Evolutionary conservation across 176 grass and related monocot genomes (phyloP).

Genomic region (Areca catechu): DNA sequence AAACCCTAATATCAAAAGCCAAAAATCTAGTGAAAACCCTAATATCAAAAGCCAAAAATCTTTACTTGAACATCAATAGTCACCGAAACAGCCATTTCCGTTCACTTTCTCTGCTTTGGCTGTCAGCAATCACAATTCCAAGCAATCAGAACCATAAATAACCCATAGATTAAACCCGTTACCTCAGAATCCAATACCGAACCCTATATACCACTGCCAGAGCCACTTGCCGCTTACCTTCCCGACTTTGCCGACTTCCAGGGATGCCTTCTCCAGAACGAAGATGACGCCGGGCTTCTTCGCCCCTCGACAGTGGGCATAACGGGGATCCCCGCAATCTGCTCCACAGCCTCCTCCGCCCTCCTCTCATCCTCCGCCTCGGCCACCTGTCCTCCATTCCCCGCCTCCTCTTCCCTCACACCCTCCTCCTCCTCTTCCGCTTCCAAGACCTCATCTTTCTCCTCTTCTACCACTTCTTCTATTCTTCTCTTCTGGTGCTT

Average conservation of each 20-base stretch:
- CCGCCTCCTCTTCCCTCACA: conserved; percentile 8
- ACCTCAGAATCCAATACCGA: not conserved
- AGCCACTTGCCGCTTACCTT: conserved; percentile 34
- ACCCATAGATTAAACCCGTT: not conserved
- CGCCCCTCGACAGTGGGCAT: conserved; percentile 30
- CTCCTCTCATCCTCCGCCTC: conserved; percentile 1
- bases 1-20: too few species aligned
- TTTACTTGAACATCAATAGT: too few species aligned
- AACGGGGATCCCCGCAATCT: conserved; percentile 36
- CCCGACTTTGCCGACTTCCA: conserved; percentile 95
- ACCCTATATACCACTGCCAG: not conserved
- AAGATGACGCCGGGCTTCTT: conserved; percentile 60
- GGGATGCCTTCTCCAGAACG: conserved; percentile 76
- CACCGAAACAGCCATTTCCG: too few species aligned
- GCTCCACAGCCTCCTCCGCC: conserved; percentile 18
- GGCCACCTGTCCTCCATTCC: not conserved
- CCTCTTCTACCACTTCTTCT: conserved; percentile 23
- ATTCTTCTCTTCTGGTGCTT: conserved; percentile 64
- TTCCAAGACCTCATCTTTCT: conserved; percentile 9
- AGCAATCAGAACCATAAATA: not conserved
- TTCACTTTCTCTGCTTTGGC: too few species aligned
- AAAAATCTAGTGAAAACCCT: too few species aligned
- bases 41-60: too few species aligned
- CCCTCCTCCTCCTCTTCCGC: not conserved
- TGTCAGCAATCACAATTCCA: not conserved